Base-by-base conservation (phyloP, 2,329 filamentous ascomycete genomes). In the Cryphonectria parasitica region DNA sequence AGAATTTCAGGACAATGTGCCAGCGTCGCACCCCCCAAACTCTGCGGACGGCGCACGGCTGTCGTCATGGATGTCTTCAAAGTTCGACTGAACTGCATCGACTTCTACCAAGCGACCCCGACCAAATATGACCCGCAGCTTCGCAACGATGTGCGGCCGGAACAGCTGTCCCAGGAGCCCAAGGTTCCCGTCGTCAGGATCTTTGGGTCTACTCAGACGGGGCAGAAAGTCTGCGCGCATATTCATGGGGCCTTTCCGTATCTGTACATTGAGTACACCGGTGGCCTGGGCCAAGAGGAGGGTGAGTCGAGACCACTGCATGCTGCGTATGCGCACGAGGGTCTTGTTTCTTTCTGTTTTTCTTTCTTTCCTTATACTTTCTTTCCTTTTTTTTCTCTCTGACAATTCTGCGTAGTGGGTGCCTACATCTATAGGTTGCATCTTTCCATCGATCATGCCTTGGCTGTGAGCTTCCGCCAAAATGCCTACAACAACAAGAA, bases 161-260 rank as follows among this genome's bases (percentile, higher is more conserved):
- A 86, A 28, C 86, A 90, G 76, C 82, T 87, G 71, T 83, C 85
- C 73, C 90, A 89, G 71, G 87, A 89, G 45, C 91, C 92, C 13
- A 91, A 90, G 74, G 90, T 98, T 0, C 95, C 96, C 0, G 89
- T 98, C 15, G 90, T 99, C 72, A 90, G 96, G 74, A 88, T 97
- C 15, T 99, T 98, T 81, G 96, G 96, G 0, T 91, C 94, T 3
- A 98, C 95, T 0, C 94, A 97, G 79, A 96, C 94, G 0, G 96
- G 96, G 0, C 95, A 98, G 81, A 98, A 97, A 78, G 94, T 98
- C 22, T 98, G 96, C 82, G 93, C 93, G 41, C 96, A 99, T 82
- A 89, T 99, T 69, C 96, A 98, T 80, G 96, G 97, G 72, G 94
- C 93, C 31, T 95, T 99, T 76, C 96, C 96, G 1, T 99, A 99